Conservation (phyloP, 2,329 filamentous ascomycete genomes). For the Ceratocystiopsis brevicomis region DNA sequence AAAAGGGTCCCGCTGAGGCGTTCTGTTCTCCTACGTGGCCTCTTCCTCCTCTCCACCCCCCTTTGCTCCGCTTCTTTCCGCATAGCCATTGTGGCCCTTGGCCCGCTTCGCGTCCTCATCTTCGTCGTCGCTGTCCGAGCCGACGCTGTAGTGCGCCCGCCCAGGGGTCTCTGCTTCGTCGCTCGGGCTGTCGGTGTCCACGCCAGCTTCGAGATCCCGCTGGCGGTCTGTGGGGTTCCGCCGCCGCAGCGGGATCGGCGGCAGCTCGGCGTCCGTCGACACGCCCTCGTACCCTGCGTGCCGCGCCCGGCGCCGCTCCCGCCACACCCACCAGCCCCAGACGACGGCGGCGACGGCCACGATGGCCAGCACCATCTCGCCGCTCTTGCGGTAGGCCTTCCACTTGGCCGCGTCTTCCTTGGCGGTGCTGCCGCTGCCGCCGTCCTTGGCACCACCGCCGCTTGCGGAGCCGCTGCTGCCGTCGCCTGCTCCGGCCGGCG, state of each 20-base stretch:
- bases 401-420: conserved; percentile 58
- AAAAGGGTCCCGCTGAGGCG: no score
- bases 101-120: conserved; percentile 4
- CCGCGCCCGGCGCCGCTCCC: conserved; percentile 34
- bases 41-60: background rate
- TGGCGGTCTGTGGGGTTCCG: no score
- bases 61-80: background rate
- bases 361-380: conserved; percentile 67
- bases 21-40: no score
- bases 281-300: conserved; percentile 32
- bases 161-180: background rate
- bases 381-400: conserved; percentile 74
- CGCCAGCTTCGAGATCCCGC: background rate
- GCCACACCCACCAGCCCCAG: conserved; percentile 60
- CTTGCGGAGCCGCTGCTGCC: conserved; percentile 46
- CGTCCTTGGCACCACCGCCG: conserved; percentile 47
- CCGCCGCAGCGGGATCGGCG: background rate
- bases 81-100: background rate
- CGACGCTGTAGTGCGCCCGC: conserved; percentile 31
- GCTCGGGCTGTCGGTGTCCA: conserved; percentile 1
- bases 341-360: conserved; percentile 52
- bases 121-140: conserved; percentile 34
- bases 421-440: conserved; percentile 43
- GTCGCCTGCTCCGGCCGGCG: conserved; percentile 48
- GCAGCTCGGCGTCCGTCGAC: conserved; percentile 13